These are phyloP conservation scores for Claviceps quebecensis DNA, from an alignment of 2,329 filamentous ascomycete species.

Conservation along the genomic window DNA sequence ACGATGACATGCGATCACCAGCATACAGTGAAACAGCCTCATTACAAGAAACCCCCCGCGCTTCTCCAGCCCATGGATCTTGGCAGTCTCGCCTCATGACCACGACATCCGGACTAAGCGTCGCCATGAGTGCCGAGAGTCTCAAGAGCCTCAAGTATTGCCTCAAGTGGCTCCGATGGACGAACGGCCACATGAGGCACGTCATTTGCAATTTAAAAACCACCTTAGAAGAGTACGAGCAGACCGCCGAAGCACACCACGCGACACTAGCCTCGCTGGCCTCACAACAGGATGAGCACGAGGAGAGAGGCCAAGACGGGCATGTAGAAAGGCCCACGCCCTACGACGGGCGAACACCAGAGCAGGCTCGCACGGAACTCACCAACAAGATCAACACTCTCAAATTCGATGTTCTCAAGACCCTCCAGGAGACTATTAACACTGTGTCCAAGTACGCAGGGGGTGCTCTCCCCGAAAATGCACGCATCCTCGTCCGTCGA, in stretches of 20 bases:
- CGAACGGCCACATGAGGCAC: conserved; percentile 66
- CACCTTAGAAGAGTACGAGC: conserved; percentile 70
- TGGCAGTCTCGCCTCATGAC: conserved; percentile 82
- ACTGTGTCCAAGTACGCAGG: conserved; percentile 82
- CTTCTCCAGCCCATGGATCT: conserved; percentile 20
- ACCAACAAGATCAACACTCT: conserved; percentile 52
- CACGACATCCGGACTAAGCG: conserved; percentile 78
- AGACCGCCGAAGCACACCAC: conserved; percentile 7
- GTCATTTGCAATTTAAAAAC: conserved; percentile 61
- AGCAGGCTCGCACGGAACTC: conserved; percentile 27
- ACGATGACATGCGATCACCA: conserved; percentile 65
- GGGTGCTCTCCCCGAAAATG: conserved; percentile 83
- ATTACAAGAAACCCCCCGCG: conserved; percentile 15
- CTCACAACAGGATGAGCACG: conserved; percentile 1
- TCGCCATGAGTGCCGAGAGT: conserved; percentile 83
- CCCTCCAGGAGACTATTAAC: conserved; percentile 67
- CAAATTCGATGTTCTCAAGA: conserved; percentile 59
- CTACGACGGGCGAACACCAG: conserved; percentile 10
- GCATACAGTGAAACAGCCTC: conserved; percentile 51
- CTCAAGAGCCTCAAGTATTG: conserved; percentile 75
- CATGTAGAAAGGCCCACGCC: not conserved
- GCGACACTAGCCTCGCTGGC: conserved; percentile 7
- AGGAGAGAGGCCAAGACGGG: not conserved
- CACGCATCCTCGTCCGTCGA: conserved; percentile 64
- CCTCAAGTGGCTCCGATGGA: conserved; percentile 63